Evolutionary conservation across 345 rosid species (phyloP).

Genomic region (Erysimum cheiranthoides): DNA sequence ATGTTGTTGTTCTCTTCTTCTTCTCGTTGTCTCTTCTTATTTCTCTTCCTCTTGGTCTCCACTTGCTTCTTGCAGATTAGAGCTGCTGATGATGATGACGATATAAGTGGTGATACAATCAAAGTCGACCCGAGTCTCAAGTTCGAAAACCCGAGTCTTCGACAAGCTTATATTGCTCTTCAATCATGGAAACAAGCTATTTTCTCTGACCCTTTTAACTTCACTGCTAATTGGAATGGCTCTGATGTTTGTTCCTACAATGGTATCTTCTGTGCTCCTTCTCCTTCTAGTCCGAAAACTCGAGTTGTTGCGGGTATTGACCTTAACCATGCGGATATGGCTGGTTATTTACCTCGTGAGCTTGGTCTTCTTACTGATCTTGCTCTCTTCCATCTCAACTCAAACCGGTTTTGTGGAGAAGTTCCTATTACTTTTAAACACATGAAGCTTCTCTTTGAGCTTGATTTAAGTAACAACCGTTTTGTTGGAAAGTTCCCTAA

Average conservation of each 20-base stretch:
- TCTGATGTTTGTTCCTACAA: constrained; percentile 64
- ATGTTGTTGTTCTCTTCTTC: constrained; percentile 28
- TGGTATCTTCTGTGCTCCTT: constrained; percentile 65
- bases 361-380: constrained; percentile 73
- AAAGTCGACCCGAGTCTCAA: constrained; percentile 51
- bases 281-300: constrained; percentile 43
- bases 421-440: constrained; percentile 57
- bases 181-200: constrained; percentile 78
- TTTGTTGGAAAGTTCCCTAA: constrained; percentile 70
- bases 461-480: constrained; percentile 76
- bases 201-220: constrained; percentile 72
- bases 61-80: constrained; percentile 26
- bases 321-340: constrained; percentile 77
- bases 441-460: constrained; percentile 67
- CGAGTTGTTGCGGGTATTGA: constrained; percentile 72
- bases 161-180: constrained; percentile 71
- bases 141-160: constrained; percentile 66
- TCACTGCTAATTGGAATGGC: constrained; percentile 70
- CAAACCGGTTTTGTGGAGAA: constrained; percentile 70
- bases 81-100: constrained; percentile 23
- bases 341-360: constrained; percentile 67
- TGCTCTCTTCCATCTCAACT: constrained; percentile 73
- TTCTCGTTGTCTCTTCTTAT: constrained; percentile 36
- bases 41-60: constrained; percentile 35
- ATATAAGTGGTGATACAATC: constrained; percentile 6